Base-by-base conservation (phyloP, 2,329 filamentous ascomycete genomes). In the Colletotrichum euphorbiae region DNA sequence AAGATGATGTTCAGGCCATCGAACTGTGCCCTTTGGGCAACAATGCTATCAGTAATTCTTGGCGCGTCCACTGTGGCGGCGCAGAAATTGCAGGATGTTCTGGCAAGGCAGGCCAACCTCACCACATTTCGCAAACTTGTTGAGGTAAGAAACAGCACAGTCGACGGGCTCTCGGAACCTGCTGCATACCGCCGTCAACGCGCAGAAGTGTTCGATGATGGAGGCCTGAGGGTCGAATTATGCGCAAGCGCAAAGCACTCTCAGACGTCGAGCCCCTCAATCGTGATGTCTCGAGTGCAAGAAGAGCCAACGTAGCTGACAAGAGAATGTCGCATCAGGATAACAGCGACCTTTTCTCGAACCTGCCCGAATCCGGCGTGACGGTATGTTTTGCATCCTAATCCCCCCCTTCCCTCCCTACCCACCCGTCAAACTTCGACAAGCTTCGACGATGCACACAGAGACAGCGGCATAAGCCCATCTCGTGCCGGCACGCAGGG, bases 81-180 rank as follows among this genome's bases (percentile, higher is more conserved):
- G 3, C 68, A 75, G 31, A 80, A 82, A 67, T 68, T 85, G 59
- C 81, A 79, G 2, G 75, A 76, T 6, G 76, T 83, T n/a, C 71
- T 85, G 21, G 72, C 75, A 4, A 74, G 72, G 6, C 77, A 83
- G 63, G 74, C 75, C 62, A 82, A 84, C 64, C 75, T 85, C 40
- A 80, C 78, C 7, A 84, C 78, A 1, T 84, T 80, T 71, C 80
- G 80, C 69, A 73, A 75, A 21, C 74, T 84, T 55, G 79, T 84
- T 67, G 76, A 81, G 76, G 81, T 82, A 73, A 19, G 36, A 21
- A 17, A 33, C 31, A 13, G 48, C 21, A 45, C 13, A 17, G n/a
- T n/a, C 12, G 28, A 31, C 46, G 58, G 46, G 48, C 17, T 33
- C 38, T 36, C 13, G 15, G 36, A 43, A 19, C n/a, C 46, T 45